Percentiles rank a stretch among this genome's conserved stretches.
Evolutionary conservation across 345 rosid genomes (phyloP).

Genomic region (Hevea brasiliensis): DNA sequence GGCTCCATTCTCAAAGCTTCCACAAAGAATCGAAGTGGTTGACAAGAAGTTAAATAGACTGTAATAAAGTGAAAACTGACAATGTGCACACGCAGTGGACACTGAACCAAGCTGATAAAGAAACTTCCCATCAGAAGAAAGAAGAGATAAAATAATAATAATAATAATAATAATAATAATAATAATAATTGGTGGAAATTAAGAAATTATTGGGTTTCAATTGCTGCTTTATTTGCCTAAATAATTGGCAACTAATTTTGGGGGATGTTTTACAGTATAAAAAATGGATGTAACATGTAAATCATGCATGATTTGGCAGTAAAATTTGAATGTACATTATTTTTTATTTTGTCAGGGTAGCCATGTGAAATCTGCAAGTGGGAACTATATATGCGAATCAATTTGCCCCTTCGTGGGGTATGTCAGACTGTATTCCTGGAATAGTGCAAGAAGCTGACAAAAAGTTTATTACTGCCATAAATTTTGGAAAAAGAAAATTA

Average conservation of each 20-base stretch:
- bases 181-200: too few relatives aligned
- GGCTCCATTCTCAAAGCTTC: slow-evolving; percentile 2
- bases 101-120: slow-evolving; percentile 1
- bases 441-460: not conserved
- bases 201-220: too few relatives aligned
- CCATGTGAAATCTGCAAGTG: slow-evolving; percentile 16
- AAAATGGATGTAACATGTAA: not conserved
- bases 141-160: not conserved
- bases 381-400: slow-evolving; percentile 15
- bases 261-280: too few relatives aligned
- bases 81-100: not conserved
- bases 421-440: slow-evolving; percentile 11
- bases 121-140: slow-evolving; percentile 12
- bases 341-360: slow-evolving; percentile 7
- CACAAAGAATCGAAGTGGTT: slow-evolving; percentile 4
- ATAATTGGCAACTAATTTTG: too few relatives aligned
- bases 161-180: not conserved
- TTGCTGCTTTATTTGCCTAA: too few relatives aligned
- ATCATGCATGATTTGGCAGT: not conserved
- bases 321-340: not conserved
- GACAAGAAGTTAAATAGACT: slow-evolving; percentile 1
- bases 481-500: not conserved
- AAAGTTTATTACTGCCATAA: not conserved
- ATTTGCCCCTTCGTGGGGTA: slow-evolving; percentile 11
- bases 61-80: slow-evolving; percentile 11